Percentiles rank a stretch among this genome's conserved stretches.
Conservation (phyloP, 257 asterid species). For the Gentiana dahurica region DNA sequence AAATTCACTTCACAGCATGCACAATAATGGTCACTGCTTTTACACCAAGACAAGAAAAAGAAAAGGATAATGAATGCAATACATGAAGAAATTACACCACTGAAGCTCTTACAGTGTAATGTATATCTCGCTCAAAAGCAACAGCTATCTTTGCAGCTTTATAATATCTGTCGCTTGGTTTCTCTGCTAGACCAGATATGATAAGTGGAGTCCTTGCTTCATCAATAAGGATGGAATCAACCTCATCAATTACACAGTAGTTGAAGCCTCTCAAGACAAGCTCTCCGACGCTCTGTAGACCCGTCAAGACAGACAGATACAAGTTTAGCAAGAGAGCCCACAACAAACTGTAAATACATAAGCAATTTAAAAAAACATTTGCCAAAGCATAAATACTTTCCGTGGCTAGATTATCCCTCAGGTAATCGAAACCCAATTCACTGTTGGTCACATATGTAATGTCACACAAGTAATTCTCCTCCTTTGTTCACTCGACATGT, state of each 20-base stretch:
- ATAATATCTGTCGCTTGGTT: slow-evolving; percentile 86
- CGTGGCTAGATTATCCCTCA: slow-evolving; percentile 99
- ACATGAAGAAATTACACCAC: not conserved
- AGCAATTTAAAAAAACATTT: slow-evolving; percentile 9
- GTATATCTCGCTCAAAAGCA: slow-evolving; percentile 84
- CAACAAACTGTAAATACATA: not conserved
- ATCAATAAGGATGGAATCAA: slow-evolving; percentile 93
- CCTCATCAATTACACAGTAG: slow-evolving; percentile 97
- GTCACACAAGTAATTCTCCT: slow-evolving; percentile 85
- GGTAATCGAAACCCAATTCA: slow-evolving; percentile 92
- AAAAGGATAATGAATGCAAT: not conserved
- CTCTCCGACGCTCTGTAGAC: slow-evolving; percentile 87
- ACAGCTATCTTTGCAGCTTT: slow-evolving; percentile 95
- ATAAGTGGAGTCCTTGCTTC: slow-evolving; percentile 99
- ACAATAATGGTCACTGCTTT: not conserved
- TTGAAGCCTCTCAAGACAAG: slow-evolving; percentile 84
- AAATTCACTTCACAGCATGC: too few relatives aligned
- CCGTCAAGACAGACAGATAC: slow-evolving; percentile 18
- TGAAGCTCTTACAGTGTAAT: slow-evolving; percentile 60
- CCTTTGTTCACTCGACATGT: slow-evolving; percentile 93
- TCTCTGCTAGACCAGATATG: slow-evolving; percentile 97
- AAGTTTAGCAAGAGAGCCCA: slow-evolving; percentile 7
- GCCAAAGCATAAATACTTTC: slow-evolving; percentile 46
- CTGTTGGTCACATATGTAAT: slow-evolving; percentile 95
- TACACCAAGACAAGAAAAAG: not conserved